Base-by-base conservation (phyloP, 2,329 filamentous ascomycete genomes). In the Zasmidium angulare region DNA sequence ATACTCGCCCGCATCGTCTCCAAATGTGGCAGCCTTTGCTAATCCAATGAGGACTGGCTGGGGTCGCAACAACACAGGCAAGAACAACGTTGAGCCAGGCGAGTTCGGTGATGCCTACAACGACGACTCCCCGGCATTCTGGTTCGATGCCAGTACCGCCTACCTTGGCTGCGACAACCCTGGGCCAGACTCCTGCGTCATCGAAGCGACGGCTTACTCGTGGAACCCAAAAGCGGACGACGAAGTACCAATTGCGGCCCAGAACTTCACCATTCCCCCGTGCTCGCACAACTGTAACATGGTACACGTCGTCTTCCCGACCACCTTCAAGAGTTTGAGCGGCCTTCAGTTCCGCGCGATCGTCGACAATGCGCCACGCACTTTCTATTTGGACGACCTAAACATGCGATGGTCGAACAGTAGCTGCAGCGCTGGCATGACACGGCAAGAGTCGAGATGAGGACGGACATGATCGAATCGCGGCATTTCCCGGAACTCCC, bases 341-440 rank as follows among this genome's bases (percentile, higher is more conserved):
- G 78, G 79, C 9, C 74, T 83, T 20, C 77, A 78, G 63, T 78
- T 84, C 63, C 76, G 78, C 50, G 80, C 80, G 11, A 78, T 74
- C 55, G 77, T 75, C 43, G 66, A 68, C 29, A 56, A 63, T 24
- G 61, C 71, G 63, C 66, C 70, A 52, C 71, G 70, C 3, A 71
- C 76, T 66, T 79, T 77, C 65, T 79, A 82, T 71, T 72, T 82
- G 71, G 81, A 83, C 63, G 75, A 80, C 58, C 66, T 83, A 57
- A 63, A 74, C 49, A 67, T 82, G 67, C 76, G 73, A 46, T 84
- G 81, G 81, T 75, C 71, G 57, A 78, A 83, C 71, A 78, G 78
- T 61, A 79, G 72, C 46, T 83, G 81, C 63, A 74, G 71, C 36
- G 80, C 81, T 54, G 81, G 87, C 7, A 43, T 43, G 36, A 43